These are phyloP conservation scores for Fusarium sp. DNA, from an alignment of 2,329 filamentous ascomycete species.

Conservation along the genomic window DNA sequence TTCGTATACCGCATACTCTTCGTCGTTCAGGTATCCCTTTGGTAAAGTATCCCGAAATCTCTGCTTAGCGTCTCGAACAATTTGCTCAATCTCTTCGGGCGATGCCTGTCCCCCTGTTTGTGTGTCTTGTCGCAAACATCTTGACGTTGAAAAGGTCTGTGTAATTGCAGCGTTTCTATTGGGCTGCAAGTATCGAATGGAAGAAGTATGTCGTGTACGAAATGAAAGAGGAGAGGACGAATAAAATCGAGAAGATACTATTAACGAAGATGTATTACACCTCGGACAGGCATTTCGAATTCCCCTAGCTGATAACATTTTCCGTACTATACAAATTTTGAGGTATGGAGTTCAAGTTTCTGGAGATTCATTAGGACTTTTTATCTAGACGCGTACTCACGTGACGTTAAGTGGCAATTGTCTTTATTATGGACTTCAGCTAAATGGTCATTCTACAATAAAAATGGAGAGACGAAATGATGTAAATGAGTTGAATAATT, in stretches of 20 bases:
- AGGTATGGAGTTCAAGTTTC: slow-evolving; percentile 14
- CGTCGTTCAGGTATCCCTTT: slow-evolving; percentile 73
- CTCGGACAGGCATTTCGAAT: slow-evolving; percentile 52
- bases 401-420: slow-evolving; percentile 42
- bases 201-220: slow-evolving; percentile 33
- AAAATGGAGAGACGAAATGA: background rate
- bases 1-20: slow-evolving; percentile 82
- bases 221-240: slow-evolving; percentile 25
- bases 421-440: background rate
- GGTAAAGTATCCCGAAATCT: slow-evolving; percentile 83
- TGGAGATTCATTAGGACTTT: slow-evolving; percentile 38
- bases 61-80: slow-evolving; percentile 78
- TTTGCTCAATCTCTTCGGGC: slow-evolving; percentile 64
- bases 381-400: slow-evolving; percentile 45
- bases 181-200: slow-evolving; percentile 35
- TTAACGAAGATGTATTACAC: slow-evolving; percentile 39
- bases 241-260: slow-evolving; percentile 25
- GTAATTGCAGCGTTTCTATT: slow-evolving; percentile 46
- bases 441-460: background rate
- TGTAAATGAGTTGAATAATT: background rate
- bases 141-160: slow-evolving; percentile 50
- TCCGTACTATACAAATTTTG: slow-evolving; percentile 40
- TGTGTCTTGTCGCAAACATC: slow-evolving; percentile 40
- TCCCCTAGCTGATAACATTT: slow-evolving; percentile 53
- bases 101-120: slow-evolving; percentile 17